Evolutionary conservation across 2,329 filamentous ascomycete genomes (phyloP).

Genomic region (Stemphylium vesicarium): DNA sequence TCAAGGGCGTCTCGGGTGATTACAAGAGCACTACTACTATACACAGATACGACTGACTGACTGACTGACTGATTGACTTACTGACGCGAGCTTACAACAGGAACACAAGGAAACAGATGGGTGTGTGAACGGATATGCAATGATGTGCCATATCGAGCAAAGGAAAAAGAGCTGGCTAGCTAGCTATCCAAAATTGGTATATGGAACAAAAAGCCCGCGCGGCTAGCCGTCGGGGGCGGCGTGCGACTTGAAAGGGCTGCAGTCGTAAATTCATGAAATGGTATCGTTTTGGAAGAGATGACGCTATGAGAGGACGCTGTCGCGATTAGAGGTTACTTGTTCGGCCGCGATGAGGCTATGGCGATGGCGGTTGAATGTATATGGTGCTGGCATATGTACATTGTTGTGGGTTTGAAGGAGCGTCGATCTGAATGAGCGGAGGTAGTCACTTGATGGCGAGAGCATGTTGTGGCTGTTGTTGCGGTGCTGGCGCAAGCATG

Average conservation of each 20-base stretch:
- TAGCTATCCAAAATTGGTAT: neutral
- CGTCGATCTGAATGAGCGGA: neutral
- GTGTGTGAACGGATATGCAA: slow-evolving; percentile 1
- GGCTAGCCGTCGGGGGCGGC: neutral
- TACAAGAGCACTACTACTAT: slow-evolving; percentile 14
- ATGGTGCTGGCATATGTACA: slow-evolving; percentile 15
- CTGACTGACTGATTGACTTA: neutral
- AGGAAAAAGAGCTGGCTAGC: neutral
- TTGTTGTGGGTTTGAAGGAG: neutral
- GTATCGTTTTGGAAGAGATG: slow-evolving; percentile 1
- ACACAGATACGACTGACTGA: neutral
- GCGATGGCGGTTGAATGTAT: neutral
- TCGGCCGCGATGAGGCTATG: neutral
- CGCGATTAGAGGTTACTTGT: slow-evolving; percentile 9
- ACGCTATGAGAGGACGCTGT: neutral
- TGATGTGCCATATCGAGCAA: slow-evolving; percentile 12
- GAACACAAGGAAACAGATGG: slow-evolving; percentile 5
- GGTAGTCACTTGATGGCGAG: slow-evolving; percentile 9
- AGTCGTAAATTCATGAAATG: slow-evolving; percentile 3
- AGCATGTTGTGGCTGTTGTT: slow-evolving; percentile 12
- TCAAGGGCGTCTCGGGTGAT: slow-evolving; percentile 6
- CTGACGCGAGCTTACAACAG: neutral
- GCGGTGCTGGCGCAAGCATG: slow-evolving; percentile 3
- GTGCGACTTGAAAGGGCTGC: neutral
- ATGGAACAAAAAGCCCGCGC: slow-evolving; percentile 4